Percentiles rank a stretch among this genome's conserved stretches.
Conservation (phyloP, 2,329 filamentous ascomycete species). For the Apiospora phragmitis region DNA sequence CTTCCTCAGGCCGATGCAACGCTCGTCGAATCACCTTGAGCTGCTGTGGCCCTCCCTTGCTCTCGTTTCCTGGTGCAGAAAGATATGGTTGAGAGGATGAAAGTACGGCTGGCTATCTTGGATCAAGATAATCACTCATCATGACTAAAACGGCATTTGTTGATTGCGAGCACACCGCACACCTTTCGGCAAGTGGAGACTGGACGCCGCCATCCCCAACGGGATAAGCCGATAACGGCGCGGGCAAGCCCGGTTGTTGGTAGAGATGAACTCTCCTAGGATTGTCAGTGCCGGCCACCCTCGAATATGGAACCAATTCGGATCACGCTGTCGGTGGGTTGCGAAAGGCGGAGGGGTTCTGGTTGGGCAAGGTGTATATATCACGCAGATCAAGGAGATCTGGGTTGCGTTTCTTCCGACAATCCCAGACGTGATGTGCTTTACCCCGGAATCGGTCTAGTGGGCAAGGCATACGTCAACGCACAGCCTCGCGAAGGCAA, state of each 20-base stretch:
- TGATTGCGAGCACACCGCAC: not conserved
- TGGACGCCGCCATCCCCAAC: not conserved
- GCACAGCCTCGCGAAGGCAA: slow-evolving; percentile 1
- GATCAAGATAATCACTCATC: slow-evolving; percentile 2
- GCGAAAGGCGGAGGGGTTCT: not conserved
- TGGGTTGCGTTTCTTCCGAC: not conserved
- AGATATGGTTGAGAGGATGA: not conserved
- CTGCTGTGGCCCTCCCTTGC: not conserved
- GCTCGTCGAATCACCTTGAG: not conserved
- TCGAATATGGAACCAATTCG: not conserved
- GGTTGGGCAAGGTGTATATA: not conserved
- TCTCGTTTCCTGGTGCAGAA: not conserved
- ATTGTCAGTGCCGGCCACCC: not conserved
- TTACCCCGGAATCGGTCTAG: not conserved
- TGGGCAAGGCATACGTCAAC: not conserved
- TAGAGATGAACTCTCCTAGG: not conserved
- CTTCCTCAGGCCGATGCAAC: not conserved
- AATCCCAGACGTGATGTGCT: not conserved
- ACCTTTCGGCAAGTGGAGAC: not conserved
- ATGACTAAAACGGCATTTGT: not conserved
- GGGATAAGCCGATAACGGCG: slow-evolving; percentile 2
- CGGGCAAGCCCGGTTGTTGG: not conserved
- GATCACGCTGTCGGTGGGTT: not conserved
- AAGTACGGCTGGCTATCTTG: not conserved
- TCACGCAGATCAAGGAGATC: not conserved